A percentile compares a stretch with the other conserved stretches of the same genome.
These are phyloP conservation scores for Escallonia herrerae DNA, from an alignment of 129 eudicot species.

Conservation along the genomic window DNA sequence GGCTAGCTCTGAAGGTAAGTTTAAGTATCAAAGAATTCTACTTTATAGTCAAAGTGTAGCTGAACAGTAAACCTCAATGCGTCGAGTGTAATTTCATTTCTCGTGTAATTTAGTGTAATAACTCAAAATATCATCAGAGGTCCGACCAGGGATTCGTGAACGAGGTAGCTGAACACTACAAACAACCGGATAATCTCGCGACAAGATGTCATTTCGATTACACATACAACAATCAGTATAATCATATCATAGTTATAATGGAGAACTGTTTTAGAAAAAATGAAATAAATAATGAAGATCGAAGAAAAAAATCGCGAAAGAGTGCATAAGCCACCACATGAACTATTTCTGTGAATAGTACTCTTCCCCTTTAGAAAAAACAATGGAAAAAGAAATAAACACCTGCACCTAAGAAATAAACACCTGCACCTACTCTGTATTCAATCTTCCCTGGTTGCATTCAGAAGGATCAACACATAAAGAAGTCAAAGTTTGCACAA, in stretches of 20 bases:
- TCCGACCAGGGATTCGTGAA: too few species aligned
- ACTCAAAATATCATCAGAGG: too few species aligned
- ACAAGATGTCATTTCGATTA: constrained; percentile 1
- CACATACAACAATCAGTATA: constrained; percentile 10
- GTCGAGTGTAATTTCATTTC: too few species aligned
- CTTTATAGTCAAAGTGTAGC: too few species aligned
- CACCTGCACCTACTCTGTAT: constrained; percentile 6
- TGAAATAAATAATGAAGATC: constrained; percentile 4
- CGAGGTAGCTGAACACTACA: neutral
- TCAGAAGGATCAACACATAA: neutral
- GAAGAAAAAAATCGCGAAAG: neutral
- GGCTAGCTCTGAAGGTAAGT: too few species aligned
- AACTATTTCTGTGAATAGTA: constrained; percentile 24
- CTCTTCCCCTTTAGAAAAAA: constrained; percentile 4
- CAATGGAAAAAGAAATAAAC: neutral
- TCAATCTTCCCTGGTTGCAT: constrained; percentile 1
- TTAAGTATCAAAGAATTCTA: too few species aligned
- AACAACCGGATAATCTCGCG: neutral
- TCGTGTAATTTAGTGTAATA: too few species aligned
- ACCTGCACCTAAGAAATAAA: neutral
- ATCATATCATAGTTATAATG: neutral
- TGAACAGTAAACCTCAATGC: too few species aligned
- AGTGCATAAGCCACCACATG: constrained; percentile 10
- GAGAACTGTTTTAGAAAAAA: constrained; percentile 8
- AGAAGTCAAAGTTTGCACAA: constrained; percentile 4